Base-by-base conservation (phyloP, 306 rosid genomes). In the Cercis canadensis region DNA sequence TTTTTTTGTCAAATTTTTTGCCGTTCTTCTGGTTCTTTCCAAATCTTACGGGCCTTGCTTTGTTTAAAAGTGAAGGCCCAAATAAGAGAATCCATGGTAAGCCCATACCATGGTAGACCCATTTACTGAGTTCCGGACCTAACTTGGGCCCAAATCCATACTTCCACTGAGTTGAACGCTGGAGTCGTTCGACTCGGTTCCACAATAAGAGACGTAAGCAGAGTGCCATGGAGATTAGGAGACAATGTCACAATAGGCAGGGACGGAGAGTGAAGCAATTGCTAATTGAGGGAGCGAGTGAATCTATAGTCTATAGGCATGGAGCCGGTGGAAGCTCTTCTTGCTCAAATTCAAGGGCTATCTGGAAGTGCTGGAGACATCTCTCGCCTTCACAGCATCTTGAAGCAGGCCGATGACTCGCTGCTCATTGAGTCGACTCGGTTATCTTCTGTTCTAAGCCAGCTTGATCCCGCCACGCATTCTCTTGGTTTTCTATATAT, bases 401-500 rank as follows among this genome's bases (percentile, higher is more conserved):
- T 94, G 62, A 87, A 79, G 79, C 88, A 85, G 53, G 78, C 92
- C 10, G 90, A 89, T 40, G 92, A 86, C 19, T 65, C 75, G 76
- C 91, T 91, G 64, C 84, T 69, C 65, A 5, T 86, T 51, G 87
- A 91, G 58, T 78, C 86, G 72, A 52, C 82, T 80, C 88, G 84
- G 11, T 64, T 91, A 44, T 51, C 78, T 57, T 65, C 90, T 33
- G 69, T 89, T 70, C 75, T 94, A 19, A 43, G 68, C 59, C 88
- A 83, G 73, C 96, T 94, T 11, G 95, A 89, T 62, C 91, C 97
- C 6, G 73, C 85, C 41, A 11, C 46, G 1, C 96, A 94, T 39
- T 86, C 96, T 65, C 90, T 92, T 14, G 96, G 96, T 46, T 90
- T 71, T 71, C 91, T 92, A 46, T 92, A 80, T 79, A 57, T 92